Evolutionary conservation across 345 rosid species (phyloP), one percentile per base, ranked within the genome.

Genomic region (Noccaea bulbosa): DNA sequence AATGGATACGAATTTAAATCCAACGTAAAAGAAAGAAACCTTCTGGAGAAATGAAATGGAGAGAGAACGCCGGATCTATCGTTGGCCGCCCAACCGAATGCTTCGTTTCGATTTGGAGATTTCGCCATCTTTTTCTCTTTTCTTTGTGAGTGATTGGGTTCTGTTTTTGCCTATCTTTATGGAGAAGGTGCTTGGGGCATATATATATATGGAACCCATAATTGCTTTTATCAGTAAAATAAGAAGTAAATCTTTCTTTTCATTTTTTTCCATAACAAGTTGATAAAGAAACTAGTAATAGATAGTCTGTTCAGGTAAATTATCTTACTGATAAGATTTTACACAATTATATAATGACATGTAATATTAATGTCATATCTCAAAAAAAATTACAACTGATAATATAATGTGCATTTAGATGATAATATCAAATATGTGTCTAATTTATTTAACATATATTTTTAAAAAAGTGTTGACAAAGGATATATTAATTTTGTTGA

Each of bases 1-100:
- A 33, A 38, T 6, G 4, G 20, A 48, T 16, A 64, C 17, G 39
- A 35, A 7, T 60, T 5, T 9, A 3, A 43, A 4, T 27, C 30
- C 4, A 20, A 3, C 3, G 9, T 2, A 40, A 40, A 30, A 8
- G 39, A 51, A 30, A 69, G 8, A 52, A 50, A 79, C 83, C 83
- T 80, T 61, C 83, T 72, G 11, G 72, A 75, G 71, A 83, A 83
- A 12, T 69, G 63, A 76, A 69, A 75, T 11, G 81, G 83, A 41
- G 77, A 69, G 41, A 80, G 72, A 15, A 54, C 14, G 8, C 82
- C 86, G 5, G 82, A 72, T 15, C 37, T 12, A 59, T 80, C 77
- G 10, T 47, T 69, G 14, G 86, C 82, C 0, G 79, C 81, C 83
- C 83, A 82, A 57, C 83, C 86, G 33, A 69, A 60, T n/a, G 79